phyloP scores from a whole-genome alignment of 2,329 filamentous ascomycete genomes.

The Colletotrichum higginsianum region DNA sequence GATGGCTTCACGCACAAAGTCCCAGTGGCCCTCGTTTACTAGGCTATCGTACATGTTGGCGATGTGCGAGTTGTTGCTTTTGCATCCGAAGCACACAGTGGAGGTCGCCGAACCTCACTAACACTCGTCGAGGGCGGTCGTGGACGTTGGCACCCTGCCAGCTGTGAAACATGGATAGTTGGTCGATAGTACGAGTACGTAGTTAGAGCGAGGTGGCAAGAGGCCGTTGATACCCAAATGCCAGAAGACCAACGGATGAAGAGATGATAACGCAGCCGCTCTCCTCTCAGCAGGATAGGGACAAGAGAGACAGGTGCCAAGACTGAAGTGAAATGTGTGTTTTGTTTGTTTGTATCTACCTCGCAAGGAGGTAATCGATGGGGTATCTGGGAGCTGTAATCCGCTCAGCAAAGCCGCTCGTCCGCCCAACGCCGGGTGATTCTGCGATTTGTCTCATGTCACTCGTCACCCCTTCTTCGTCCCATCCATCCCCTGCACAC shows the following conservation, averaged over 20 bases:
- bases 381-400: slow-evolving; percentile 39
- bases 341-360: slow-evolving; percentile 12
- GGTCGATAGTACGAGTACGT: neutral
- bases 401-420: slow-evolving; percentile 39
- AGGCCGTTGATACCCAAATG: slow-evolving; percentile 37
- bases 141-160: too few relatives aligned
- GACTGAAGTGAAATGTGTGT: slow-evolving; percentile 12
- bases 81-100: neutral
- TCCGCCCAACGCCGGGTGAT: slow-evolving; percentile 38
- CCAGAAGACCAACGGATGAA: neutral
- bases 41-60: neutral
- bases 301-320: neutral
- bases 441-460: slow-evolving; percentile 18
- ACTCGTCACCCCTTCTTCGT: slow-evolving; percentile 5
- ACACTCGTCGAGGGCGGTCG: neutral
- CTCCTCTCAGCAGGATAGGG: too few relatives aligned
- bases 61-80: neutral
- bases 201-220: slow-evolving; percentile 8
- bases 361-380: neutral
- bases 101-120: too few relatives aligned
- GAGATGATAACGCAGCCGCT: too few relatives aligned
- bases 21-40: too few relatives aligned
- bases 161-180: too few relatives aligned
- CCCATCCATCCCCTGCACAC: too few relatives aligned
- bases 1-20: too few relatives aligned